phyloP scores from a whole-genome alignment of 2,329 filamentous ascomycete genomes.

The Fonsecaea multimorphosa region DNA sequence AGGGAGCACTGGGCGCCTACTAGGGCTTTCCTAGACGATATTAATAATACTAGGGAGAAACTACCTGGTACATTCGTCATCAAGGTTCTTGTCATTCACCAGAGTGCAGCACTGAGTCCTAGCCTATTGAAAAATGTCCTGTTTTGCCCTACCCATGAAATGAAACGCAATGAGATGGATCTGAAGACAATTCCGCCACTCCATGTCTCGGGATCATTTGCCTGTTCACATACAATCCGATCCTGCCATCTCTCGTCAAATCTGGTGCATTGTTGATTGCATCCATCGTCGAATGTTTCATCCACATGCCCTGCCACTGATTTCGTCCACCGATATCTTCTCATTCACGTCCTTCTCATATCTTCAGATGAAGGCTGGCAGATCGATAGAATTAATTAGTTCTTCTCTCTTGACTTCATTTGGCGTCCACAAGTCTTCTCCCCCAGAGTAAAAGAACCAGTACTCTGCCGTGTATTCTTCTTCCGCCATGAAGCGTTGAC shows the following conservation, averaged over 20 bases:
- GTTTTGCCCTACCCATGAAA: background rate
- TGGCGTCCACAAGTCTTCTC: slow-evolving; percentile 32
- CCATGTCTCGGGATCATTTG: background rate
- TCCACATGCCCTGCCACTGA: background rate
- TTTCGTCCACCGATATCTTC: slow-evolving; percentile 1
- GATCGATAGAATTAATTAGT: background rate
- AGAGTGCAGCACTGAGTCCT: background rate
- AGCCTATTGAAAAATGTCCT: slow-evolving; percentile 6
- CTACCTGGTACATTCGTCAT: background rate
- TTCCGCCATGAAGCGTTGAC: slow-evolving; percentile 41
- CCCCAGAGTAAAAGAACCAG: slow-evolving; percentile 46
- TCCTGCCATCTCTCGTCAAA: slow-evolving; percentile 3
- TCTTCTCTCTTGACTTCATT: slow-evolving; percentile 13
- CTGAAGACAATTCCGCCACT: background rate
- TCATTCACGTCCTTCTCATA: slow-evolving; percentile 3
- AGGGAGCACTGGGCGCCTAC: too few relatives aligned
- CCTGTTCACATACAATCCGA: background rate
- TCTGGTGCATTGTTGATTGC: background rate
- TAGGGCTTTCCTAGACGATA: too few relatives aligned
- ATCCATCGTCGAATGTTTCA: slow-evolving; percentile 3
- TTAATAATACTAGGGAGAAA: background rate
- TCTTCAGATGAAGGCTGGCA: slow-evolving; percentile 24
- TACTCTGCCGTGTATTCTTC: slow-evolving; percentile 52
- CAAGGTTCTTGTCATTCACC: background rate
- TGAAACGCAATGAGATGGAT: background rate